Percentiles rank a stretch among this genome's conserved stretches.
phyloP scores from a whole-genome alignment of 1,139 yeast species.

The Spencermartinsiella ligniputridi region DNA sequence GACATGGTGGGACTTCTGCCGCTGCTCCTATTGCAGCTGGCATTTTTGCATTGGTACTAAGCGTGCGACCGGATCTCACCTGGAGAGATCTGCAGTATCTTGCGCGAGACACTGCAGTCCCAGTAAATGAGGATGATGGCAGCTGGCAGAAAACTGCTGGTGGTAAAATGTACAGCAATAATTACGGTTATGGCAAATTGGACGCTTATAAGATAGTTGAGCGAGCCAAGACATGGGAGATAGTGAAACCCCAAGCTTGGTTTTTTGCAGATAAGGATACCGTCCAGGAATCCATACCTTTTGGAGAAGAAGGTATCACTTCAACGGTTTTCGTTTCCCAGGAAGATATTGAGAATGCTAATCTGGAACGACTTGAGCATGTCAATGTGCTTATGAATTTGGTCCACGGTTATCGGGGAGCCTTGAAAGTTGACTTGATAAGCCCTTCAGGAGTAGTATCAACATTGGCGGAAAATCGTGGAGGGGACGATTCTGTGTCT shows the following conservation, averaged over 20 bases:
- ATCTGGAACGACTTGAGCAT: constrained; percentile 76
- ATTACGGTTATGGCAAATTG: constrained; percentile 88
- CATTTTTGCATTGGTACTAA: constrained; percentile 72
- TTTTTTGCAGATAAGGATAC: constrained; percentile 45
- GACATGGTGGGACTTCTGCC: constrained; percentile 97
- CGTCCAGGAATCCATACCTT: constrained; percentile 29
- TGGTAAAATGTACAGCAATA: constrained; percentile 70
- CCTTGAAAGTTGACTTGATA: constrained; percentile 55
- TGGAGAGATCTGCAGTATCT: constrained; percentile 97
- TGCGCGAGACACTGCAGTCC: constrained; percentile 65
- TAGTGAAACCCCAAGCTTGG: constrained; percentile 92
- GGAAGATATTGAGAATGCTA: constrained; percentile 49
- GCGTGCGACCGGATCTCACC: constrained; percentile 78
- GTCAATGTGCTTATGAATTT: constrained; percentile 77
- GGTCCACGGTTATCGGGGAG: constrained; percentile 63
- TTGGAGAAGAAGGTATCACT: constrained; percentile 32
- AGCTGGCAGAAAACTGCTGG: constrained; percentile 59
- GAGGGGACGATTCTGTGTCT: constrained; percentile 47
- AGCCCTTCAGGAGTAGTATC: constrained; percentile 78
- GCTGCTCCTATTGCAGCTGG: constrained; percentile 99
- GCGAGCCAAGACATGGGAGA: constrained; percentile 70
- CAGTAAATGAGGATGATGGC: constrained; percentile 62
- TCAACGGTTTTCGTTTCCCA: constrained; percentile 47
- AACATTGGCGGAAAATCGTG: constrained; percentile 69
- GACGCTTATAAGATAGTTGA: constrained; percentile 78